Percentiles rank a stretch among this genome's conserved stretches.
Evolutionary conservation across 225 moss, liverwort and hornwort species (phyloP).

Genomic region (Antitrichia curtipendula): DNA sequence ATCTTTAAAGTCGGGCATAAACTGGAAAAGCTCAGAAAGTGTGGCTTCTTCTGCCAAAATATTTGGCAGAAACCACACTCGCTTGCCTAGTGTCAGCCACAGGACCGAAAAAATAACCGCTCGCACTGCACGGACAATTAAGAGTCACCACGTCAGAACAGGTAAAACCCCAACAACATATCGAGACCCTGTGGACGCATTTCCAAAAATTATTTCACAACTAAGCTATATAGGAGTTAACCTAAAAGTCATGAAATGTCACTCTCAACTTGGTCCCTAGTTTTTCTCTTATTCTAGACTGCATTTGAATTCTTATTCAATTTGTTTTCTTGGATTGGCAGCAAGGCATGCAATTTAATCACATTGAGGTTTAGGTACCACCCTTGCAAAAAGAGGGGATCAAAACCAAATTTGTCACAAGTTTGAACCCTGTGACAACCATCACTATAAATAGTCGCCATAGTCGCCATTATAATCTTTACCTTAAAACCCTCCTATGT

Average conservation of each 20-base stretch:
- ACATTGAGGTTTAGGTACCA: not conserved
- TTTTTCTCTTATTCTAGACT: not conserved
- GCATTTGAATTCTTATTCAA: not conserved
- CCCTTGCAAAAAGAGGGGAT: not conserved
- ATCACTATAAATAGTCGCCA: not conserved
- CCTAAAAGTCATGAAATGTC: not conserved
- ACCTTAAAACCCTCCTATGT: not conserved
- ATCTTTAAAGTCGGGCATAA: constrained; percentile 70
- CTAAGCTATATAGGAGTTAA: not conserved
- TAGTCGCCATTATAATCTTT: not conserved
- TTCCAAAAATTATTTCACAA: not conserved
- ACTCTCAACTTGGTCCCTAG: not conserved
- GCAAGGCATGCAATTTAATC: not conserved
- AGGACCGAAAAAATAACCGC: constrained; percentile 51
- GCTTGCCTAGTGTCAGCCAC: constrained; percentile 81
- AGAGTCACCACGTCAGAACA: not conserved
- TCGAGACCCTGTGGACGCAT: not conserved
- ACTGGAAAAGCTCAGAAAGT: constrained; percentile 76
- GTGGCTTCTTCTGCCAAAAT: constrained; percentile 92
- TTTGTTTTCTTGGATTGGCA: not conserved
- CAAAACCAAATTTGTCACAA: not conserved
- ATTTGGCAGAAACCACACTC: constrained; percentile 93
- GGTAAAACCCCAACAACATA: not conserved
- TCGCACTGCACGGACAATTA: constrained; percentile 43
- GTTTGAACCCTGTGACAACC: not conserved